Conservation (phyloP, 2,329 filamentous ascomycete genomes). For the Volutella citrinella region DNA sequence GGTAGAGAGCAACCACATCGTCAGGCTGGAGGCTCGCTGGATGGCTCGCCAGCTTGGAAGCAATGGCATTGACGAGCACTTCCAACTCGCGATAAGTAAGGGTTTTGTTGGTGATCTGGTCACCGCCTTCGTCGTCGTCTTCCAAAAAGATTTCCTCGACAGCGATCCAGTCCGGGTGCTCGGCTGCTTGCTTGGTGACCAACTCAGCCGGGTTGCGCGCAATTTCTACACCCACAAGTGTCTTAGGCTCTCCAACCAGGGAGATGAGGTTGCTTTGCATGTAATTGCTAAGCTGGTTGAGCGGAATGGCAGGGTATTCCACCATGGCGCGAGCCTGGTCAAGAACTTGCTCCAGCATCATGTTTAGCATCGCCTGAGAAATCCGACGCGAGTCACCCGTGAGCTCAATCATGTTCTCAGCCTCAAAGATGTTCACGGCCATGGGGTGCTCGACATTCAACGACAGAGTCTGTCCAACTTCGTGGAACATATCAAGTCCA, state of each 20-base stretch:
- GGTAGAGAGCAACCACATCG: constrained; percentile 56
- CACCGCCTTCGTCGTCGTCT: constrained; percentile 29
- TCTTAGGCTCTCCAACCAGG: no score
- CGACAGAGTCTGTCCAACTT: constrained; percentile 28
- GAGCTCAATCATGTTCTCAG: constrained; percentile 16
- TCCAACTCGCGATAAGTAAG: constrained; percentile 61
- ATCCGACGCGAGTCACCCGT: constrained; percentile 18
- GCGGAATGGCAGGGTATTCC: no score
- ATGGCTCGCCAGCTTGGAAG: constrained; percentile 30
- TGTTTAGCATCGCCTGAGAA: constrained; percentile 16
- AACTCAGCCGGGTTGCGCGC: constrained; percentile 22
- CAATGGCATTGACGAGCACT: constrained; percentile 52
- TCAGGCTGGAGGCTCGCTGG: constrained; percentile 40
- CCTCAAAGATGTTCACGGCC: constrained; percentile 35
- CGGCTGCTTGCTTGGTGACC: constrained; percentile 41
- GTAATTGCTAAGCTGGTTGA: no score
- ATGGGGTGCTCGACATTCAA: constrained; percentile 39
- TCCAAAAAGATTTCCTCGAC: constrained; percentile 48
- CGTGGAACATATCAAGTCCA: constrained; percentile 24
- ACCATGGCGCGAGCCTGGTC: no score
- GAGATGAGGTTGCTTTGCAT: no score
- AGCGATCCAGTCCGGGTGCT: constrained; percentile 49
- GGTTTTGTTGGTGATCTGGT: constrained; percentile 32
- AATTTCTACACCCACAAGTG: no score
- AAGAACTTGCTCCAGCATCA: constrained; percentile 19